Percentiles rank a stretch among this genome's conserved stretches.
phyloP scores from a whole-genome alignment of 352 stramenopile genomes.

The Globisporangium paddicum region DNA sequence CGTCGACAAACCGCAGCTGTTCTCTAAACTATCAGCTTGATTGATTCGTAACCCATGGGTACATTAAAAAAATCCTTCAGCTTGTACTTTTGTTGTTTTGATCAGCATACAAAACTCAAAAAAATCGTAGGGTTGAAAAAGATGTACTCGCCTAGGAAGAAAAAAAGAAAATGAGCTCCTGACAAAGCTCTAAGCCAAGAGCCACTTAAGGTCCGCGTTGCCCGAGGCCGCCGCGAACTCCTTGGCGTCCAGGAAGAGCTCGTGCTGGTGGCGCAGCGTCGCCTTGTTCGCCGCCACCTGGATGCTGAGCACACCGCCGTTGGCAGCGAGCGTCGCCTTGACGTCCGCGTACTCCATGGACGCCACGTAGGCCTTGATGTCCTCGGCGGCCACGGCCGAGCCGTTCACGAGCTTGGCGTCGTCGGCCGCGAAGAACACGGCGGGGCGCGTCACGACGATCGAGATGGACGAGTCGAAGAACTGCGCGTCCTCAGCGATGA shows the following conservation, averaged over 20 bases:
- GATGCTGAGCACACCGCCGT: slow-evolving; percentile 35
- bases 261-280: slow-evolving; percentile 46
- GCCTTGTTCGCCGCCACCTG: slow-evolving; percentile 33
- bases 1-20: neutral
- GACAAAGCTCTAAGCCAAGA: slow-evolving; percentile 16
- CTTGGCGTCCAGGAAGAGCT: slow-evolving; percentile 78
- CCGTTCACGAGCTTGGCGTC: slow-evolving; percentile 41
- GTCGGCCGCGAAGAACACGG: slow-evolving; percentile 59
- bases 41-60: neutral
- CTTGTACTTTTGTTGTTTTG: neutral
- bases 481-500: slow-evolving; percentile 64
- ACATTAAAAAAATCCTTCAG: neutral
- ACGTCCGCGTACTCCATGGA: slow-evolving; percentile 83
- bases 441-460: slow-evolving; percentile 62
- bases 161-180: neutral
- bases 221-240: slow-evolving; percentile 41
- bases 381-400: slow-evolving; percentile 29
- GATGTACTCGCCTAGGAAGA: neutral
- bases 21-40: slow-evolving; percentile 4
- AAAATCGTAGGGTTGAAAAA: neutral
- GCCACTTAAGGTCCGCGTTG: slow-evolving; percentile 40
- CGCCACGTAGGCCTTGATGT: slow-evolving; percentile 59
- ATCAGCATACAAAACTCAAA: neutral
- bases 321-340: slow-evolving; percentile 38
- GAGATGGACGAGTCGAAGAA: slow-evolving; percentile 66